phyloP scores from a whole-genome alignment of 2,329 filamentous ascomycete species.

The Emericellopsis atlantica region DNA sequence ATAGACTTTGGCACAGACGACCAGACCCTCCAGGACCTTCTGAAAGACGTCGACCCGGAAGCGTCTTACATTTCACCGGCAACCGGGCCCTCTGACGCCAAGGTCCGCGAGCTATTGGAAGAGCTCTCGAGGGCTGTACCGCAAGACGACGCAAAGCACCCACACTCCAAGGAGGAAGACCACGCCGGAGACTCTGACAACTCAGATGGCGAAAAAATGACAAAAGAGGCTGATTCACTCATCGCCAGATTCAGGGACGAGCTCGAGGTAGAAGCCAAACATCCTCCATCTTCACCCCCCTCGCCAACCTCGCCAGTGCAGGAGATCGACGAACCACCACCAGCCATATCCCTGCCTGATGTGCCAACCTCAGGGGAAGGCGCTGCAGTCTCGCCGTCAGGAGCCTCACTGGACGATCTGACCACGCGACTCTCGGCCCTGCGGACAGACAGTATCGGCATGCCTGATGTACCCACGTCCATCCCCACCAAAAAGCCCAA shows the following conservation, averaged over 20 bases:
- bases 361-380: slow-evolving; percentile 19
- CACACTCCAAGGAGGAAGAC: slow-evolving; percentile 1
- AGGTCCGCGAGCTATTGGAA: slow-evolving; percentile 23
- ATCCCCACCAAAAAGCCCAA: slow-evolving; percentile 28
- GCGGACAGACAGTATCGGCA: slow-evolving; percentile 17
- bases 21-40: slow-evolving; percentile 37
- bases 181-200: slow-evolving; percentile 19
- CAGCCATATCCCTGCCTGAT: slow-evolving; percentile 27
- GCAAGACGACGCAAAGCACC: slow-evolving; percentile 7
- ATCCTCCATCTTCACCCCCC: too few relatives aligned
- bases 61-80: slow-evolving; percentile 9
- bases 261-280: slow-evolving; percentile 18
- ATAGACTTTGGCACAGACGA: slow-evolving; percentile 33
- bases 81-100: slow-evolving; percentile 14
- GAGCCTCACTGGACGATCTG: slow-evolving; percentile 25
- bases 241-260: slow-evolving; percentile 34
- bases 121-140: slow-evolving; percentile 20
- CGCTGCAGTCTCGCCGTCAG: slow-evolving; percentile 21
- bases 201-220: slow-evolving; percentile 39
- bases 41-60: slow-evolving; percentile 27
- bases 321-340: slow-evolving; percentile 5
- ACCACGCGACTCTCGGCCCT: slow-evolving; percentile 40
- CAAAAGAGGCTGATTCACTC: slow-evolving; percentile 26
- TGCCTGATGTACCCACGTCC: slow-evolving; percentile 37
- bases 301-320: slow-evolving; percentile 2